Base-by-base conservation (phyloP, 225 moss, liverwort and hornwort species). In the Pseudisothecium myosuroides region DNA sequence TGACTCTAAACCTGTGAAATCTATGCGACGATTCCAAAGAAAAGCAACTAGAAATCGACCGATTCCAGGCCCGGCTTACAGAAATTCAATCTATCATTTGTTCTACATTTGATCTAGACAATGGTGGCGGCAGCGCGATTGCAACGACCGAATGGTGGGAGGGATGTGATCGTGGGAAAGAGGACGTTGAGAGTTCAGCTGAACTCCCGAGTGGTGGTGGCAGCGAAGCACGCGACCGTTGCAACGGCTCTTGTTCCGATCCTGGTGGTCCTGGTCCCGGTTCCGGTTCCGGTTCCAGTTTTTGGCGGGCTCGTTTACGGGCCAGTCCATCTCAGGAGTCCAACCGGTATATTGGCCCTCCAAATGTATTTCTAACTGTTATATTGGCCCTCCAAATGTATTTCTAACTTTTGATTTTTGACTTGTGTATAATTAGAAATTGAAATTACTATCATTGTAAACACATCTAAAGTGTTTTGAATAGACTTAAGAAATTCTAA, bases 211-310 rank as follows among this genome's bases (percentile, higher is more conserved):
- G 81, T 45, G 72, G 5, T 69, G 81, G 27, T 69, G 83, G 67
- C 72, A 82, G 90, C 8, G 36, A 61, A 45, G 31, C 45, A 24
- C 83, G 86, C 90, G 88, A 90, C 90, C 90, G 90, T 90, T 90
- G 88, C 90, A 90, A 90, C 90, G 90, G 88, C 84, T 88, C 88
- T 74, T n/a, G 78, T 79, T 63, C 78, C 78, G 73, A 74, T 47
- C 59, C 60, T 36, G 76, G 55, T 12, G 69, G 81, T 73, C 82
- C 27, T 66, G 49, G 55, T 43, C 32, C 64, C 7, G 14, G 59
- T 45, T 2, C 47, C 9, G 78, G 55, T 24, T 18, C 45, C 62
- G 43, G 45, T 14, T 14, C 82, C 65, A 17, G 26, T 37, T 55
- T 81, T 37, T 54, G 28, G 36, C 47, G 69, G 69, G 37, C 5